Evolutionary conservation across 164 flowering plant genomes (phyloP), one percentile per base, ranked within the genome.

Genomic region (Platanus orientalis): DNA sequence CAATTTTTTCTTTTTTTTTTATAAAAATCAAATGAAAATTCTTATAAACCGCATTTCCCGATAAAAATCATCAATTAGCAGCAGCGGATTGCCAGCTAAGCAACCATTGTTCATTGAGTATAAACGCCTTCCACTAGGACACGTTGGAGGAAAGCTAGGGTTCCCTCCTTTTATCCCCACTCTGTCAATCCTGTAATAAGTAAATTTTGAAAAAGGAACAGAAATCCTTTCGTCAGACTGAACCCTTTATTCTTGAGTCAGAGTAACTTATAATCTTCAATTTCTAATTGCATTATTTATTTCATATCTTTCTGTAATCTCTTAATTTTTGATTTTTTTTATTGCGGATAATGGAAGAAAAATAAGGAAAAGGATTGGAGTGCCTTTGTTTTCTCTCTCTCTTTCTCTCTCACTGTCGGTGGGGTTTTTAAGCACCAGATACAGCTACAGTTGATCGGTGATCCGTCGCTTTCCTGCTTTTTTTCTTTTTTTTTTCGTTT

Each of bases 391-490:
- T 53, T 26, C 32, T n/a, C n/a, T n/a, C n/a, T n/a, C n/a, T n/a
- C n/a, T n/a, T 13, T 24, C 42, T 44, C 54, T 56, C 42, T 45
- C 25, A 30, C 30, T 57, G 68, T 65, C 68, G 68, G 68, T 65
- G 68, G 54, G 7, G 16, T 57, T 53, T 63, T n/a, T 7, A 60
- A 9, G 23, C 62, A 49, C 19, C 25, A 7, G 29, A 9, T 53
- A 25, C 20, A 53, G n/a, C 30, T 25, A 30, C 34, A 39, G 58
- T 56, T 21, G 30, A 53, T 25, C 47, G 61, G 21, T 57, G 48
- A 16, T 7, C 24, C 45, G 55, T 65, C 55, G 16, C 61, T 48
- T 56, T 47, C 54, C 25, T 27, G 28, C 9, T 21, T 36, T 54
- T 34, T 19, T 16, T 26, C 1, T 19, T 59, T 26, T 27, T 10